Percentiles rank a stretch among this genome's conserved stretches.
Evolutionary conservation across 1,284 basidiomycete species (phyloP).

Genomic region (Pulchroboletus neoregius): DNA sequence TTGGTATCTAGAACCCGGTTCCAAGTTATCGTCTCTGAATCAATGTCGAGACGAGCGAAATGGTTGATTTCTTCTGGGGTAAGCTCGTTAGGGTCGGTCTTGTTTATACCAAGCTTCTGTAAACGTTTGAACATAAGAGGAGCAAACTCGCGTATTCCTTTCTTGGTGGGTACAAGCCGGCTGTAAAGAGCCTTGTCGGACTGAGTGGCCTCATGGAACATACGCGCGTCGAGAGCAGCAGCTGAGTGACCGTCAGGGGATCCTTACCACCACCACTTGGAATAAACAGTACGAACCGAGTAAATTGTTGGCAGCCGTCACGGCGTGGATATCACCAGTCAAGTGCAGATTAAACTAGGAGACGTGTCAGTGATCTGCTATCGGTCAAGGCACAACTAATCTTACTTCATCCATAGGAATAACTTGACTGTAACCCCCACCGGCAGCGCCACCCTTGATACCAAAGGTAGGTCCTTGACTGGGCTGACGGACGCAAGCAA

Average conservation of each 20-base stretch:
- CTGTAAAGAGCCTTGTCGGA: slow-evolving; percentile 93
- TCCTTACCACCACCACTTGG: not conserved
- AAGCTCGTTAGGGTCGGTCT: slow-evolving; percentile 89
- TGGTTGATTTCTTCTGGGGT: slow-evolving; percentile 89
- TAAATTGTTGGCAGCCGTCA: slow-evolving; percentile 96
- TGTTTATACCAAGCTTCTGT: slow-evolving; percentile 93
- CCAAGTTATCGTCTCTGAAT: slow-evolving; percentile 93
- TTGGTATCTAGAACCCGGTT: slow-evolving; percentile 97
- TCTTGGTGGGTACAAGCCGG: slow-evolving; percentile 89
- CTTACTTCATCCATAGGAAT: slow-evolving; percentile 97
- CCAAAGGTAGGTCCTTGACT: slow-evolving; percentile 99
- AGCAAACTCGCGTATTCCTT: slow-evolving; percentile 92
- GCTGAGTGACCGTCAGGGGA: slow-evolving; percentile 45
- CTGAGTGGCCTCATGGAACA: slow-evolving; percentile 98
- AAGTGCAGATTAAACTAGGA: slow-evolving; percentile 90
- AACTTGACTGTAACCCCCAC: slow-evolving; percentile 98
- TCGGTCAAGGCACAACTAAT: slow-evolving; percentile 4
- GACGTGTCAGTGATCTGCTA: slow-evolving; percentile 6
- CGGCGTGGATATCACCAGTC: slow-evolving; percentile 98
- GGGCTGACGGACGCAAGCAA: slow-evolving; percentile 98
- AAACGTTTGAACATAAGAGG: slow-evolving; percentile 96
- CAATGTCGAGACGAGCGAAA: slow-evolving; percentile 92
- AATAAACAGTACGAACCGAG: slow-evolving; percentile 50
- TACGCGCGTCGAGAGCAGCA: slow-evolving; percentile 94
- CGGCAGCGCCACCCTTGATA: slow-evolving; percentile 98